Percentiles rank a stretch among this genome's conserved stretches.
These are phyloP conservation scores for Lactarius trivialis DNA, from an alignment of 768 basidiomycete genomes.

Conservation along the genomic window DNA sequence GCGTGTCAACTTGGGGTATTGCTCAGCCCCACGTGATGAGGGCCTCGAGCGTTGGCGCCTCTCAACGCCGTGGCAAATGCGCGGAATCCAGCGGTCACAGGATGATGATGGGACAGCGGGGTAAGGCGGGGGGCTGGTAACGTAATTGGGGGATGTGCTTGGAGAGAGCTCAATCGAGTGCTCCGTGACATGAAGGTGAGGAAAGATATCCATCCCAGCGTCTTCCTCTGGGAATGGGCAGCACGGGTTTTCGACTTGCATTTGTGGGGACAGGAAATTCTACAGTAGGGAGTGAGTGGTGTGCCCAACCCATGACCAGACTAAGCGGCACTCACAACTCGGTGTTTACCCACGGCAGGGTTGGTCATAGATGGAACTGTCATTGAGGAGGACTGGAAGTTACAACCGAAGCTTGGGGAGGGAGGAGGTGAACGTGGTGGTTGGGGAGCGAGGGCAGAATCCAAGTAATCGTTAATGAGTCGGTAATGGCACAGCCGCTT, in stretches of 20 bases:
- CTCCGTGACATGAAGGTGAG: not conserved
- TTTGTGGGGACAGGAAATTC: not conserved
- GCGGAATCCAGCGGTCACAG: not conserved
- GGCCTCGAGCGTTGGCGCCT: constrained; percentile 6
- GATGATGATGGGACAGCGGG: not conserved
- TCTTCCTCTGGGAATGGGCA: not conserved
- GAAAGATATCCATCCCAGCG: not conserved
- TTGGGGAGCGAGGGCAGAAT: not conserved
- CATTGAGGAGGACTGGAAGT: not conserved
- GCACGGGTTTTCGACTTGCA: not conserved
- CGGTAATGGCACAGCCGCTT: not conserved
- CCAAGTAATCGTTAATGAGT: not conserved
- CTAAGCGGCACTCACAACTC: not conserved
- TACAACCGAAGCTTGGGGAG: not conserved
- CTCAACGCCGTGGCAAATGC: constrained; percentile 11
- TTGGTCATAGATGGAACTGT: not conserved
- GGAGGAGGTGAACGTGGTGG: not conserved
- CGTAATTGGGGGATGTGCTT: constrained; percentile 9
- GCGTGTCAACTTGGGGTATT: constrained; percentile 6
- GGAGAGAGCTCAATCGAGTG: constrained; percentile 1
- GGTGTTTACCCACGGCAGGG: not conserved
- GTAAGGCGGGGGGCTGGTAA: not conserved
- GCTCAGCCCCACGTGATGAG: not conserved
- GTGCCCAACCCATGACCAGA: not conserved
- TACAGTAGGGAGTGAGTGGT: not conserved